Evolutionary conservation across 116 monocot genomes (phyloP), one percentile per base, ranked within the genome.

Genomic region (Zostera marina): DNA sequence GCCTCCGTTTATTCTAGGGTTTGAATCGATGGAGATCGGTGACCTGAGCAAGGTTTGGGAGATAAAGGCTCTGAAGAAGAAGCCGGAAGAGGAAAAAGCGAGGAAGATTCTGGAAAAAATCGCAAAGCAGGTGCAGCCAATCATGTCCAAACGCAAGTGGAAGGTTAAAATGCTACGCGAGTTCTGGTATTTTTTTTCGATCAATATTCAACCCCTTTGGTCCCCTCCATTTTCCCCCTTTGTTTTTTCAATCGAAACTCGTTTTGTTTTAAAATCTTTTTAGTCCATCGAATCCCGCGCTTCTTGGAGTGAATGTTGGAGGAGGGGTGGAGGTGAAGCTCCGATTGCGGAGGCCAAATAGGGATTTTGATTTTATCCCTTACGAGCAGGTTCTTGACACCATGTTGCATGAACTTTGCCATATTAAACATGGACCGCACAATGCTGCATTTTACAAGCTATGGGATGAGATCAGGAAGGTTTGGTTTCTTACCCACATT

Each of bases 341-440:
- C 8, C 64, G 88, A 25, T 62, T 88, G 26, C 68, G 88, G 69
- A 63, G 67, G 47, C 79, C 70, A 0, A 74, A 75, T 20, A 52
- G 69, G 48, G 81, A 88, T 9, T 77, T 74, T 68, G 84, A 79
- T 51, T 93, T 93, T 75, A 65, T 81, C 63, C 81, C 92, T 10
- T 87, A 77, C 52, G 87, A 93, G 65, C 76, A 93, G 68, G 79
- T 93, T 19, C 84, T 87, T 24, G 92, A 93, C 54, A 84, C 92
- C 23, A 93, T 93, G 92, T 76, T 93, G 2, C 87, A 93, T 56
- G 92, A 93, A 68, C 81, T 93, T 25, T 93, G 80, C 61, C 92
- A 93, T 63, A 84, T 70, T 41, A 68, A 62, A 61, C 78, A 76
- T 7, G 92, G 87, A 5, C 94, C 88, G 0, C 94, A 88, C 49